A percentile compares a stretch with the other conserved stretches of the same genome.
These are phyloP conservation scores for Naumovozyma castellii DNA, from an alignment of 805 yeast genomes.

Conservation along the genomic window DNA sequence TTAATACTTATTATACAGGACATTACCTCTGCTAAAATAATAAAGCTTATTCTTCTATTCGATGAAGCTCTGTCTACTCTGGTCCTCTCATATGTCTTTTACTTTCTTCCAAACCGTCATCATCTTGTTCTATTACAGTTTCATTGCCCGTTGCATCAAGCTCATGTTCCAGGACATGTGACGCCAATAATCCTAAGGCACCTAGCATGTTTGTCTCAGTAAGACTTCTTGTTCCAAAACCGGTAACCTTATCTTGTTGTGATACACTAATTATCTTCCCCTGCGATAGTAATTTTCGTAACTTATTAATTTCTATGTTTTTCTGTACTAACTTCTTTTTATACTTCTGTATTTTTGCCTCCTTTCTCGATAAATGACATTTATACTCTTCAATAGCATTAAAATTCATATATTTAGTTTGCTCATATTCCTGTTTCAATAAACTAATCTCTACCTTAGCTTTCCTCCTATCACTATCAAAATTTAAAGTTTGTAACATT, in stretches of 20 bases:
- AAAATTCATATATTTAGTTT: conserved; percentile 24
- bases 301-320: conserved; percentile 34
- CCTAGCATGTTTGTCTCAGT: conserved; percentile 28
- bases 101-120: not conserved
- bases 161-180: conserved; percentile 37
- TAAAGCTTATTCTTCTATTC: too few species aligned
- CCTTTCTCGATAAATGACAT: conserved; percentile 33
- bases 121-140: not conserved
- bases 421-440: conserved; percentile 22
- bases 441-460: conserved; percentile 17
- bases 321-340: conserved; percentile 33
- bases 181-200: conserved; percentile 44
- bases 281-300: conserved; percentile 25
- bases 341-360: conserved; percentile 35
- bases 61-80: too few species aligned
- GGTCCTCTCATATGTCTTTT: not conserved
- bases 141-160: conserved; percentile 10
- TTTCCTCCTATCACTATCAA: conserved; percentile 14
- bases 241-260: not conserved
- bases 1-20: too few species aligned
- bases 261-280: not conserved
- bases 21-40: too few species aligned
- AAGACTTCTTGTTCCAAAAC: not conserved
- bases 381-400: conserved; percentile 30
- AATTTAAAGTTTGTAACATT: conserved; percentile 30